These are phyloP conservation scores for Cladobotryum mycophilum DNA, from an alignment of 2,329 filamentous ascomycete genomes.

Conservation along the genomic window DNA sequence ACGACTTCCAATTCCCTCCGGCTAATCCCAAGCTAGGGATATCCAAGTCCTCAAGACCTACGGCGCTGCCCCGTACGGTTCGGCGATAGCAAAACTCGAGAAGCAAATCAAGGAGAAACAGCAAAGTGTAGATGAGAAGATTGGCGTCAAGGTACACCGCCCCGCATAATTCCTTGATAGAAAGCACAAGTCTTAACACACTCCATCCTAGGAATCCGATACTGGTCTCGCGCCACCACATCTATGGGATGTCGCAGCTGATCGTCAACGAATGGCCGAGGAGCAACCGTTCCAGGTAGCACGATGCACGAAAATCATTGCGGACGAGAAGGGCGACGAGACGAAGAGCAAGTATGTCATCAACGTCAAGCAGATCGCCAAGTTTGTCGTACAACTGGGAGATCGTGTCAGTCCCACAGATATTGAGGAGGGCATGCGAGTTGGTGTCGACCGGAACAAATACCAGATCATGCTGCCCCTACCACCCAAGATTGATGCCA, in stretches of 20 bases:
- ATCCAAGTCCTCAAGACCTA: slow-evolving; percentile 99
- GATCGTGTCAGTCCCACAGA: slow-evolving; percentile 96
- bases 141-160: slow-evolving; percentile 65
- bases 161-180: background rate
- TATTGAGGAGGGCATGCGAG: slow-evolving; percentile 98
- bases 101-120: slow-evolving; percentile 99
- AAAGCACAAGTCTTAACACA: slow-evolving; percentile 15
- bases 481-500: slow-evolving; percentile 97
- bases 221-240: slow-evolving; percentile 96
- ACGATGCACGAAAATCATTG: slow-evolving; percentile 97
- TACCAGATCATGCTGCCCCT: slow-evolving; percentile 97
- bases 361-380: slow-evolving; percentile 99
- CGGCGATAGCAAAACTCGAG: slow-evolving; percentile 91
- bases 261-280: slow-evolving; percentile 96
- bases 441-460: slow-evolving; percentile 97
- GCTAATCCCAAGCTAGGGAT: slow-evolving; percentile 56
- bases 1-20: slow-evolving; percentile 5
- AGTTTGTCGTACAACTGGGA: slow-evolving; percentile 96
- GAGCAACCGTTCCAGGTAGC: slow-evolving; percentile 97
- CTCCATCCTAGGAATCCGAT: slow-evolving; percentile 74
- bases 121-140: slow-evolving; percentile 97
- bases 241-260: slow-evolving; percentile 96
- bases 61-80: slow-evolving; percentile 90
- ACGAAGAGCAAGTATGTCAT: slow-evolving; percentile 99
- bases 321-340: slow-evolving; percentile 84